phyloP scores from a whole-genome alignment of 305 asterid genomes.

The Salvia sclarea region DNA sequence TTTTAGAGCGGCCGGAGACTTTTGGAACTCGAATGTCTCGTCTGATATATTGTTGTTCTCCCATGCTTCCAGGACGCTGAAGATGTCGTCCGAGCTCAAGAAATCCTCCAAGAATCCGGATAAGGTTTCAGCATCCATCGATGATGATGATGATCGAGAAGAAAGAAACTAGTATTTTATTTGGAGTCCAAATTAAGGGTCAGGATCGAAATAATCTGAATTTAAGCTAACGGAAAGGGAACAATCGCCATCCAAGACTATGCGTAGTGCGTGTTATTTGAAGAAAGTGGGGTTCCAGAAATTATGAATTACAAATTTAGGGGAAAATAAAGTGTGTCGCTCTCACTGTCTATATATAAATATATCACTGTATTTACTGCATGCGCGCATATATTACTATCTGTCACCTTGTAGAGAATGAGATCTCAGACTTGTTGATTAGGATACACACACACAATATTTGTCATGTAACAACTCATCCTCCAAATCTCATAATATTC shows the following conservation, averaged over 20 bases:
- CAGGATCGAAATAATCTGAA: background rate
- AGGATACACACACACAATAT: too few species aligned
- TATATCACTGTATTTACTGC: background rate
- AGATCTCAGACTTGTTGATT: background rate
- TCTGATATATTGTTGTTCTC: conserved; percentile 16
- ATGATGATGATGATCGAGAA: too few species aligned
- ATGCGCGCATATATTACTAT: too few species aligned
- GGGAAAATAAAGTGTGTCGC: background rate
- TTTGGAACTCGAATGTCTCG: conserved; percentile 39
- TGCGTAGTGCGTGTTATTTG: background rate
- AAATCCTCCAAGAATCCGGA: conserved; percentile 49
- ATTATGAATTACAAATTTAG: too few species aligned
- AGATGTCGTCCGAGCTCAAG: conserved; percentile 53
- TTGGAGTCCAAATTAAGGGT: too few species aligned
- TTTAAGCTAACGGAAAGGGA: conserved; percentile 38
- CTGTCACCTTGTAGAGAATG: conserved; percentile 9
- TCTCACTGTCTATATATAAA: too few species aligned
- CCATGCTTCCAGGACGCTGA: conserved; percentile 48
- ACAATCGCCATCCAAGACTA: conserved; percentile 48
- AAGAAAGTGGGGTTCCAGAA: conserved; percentile 12
- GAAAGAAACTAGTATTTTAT: too few species aligned
- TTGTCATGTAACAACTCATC: too few species aligned
- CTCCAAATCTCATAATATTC: too few species aligned
- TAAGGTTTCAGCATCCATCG: conserved; percentile 46
- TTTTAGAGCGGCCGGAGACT: background rate